Percentiles rank a stretch among this genome's conserved stretches.
phyloP scores from a whole-genome alignment of 257 asterid genomes.

The Capsicum rhomboideum region DNA sequence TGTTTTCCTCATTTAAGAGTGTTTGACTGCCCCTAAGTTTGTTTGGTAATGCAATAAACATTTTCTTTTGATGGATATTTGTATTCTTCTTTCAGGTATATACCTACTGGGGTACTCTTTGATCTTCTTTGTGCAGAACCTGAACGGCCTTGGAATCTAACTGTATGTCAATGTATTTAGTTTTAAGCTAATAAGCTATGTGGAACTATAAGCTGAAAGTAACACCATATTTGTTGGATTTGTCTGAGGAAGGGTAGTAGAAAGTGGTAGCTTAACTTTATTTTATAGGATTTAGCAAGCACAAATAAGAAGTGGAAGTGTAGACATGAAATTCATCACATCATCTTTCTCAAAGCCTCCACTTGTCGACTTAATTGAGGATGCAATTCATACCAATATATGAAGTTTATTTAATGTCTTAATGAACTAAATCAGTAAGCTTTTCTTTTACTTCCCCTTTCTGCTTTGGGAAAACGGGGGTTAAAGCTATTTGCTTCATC shows the following conservation, averaged over 20 bases:
- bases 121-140: slow-evolving; percentile 96
- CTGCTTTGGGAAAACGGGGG: background rate
- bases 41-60: background rate
- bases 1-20: background rate
- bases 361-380: background rate
- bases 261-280: background rate
- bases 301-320: slow-evolving; percentile 4
- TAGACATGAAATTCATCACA: background rate
- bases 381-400: background rate
- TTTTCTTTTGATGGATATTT: slow-evolving; percentile 13
- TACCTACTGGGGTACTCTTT: slow-evolving; percentile 89
- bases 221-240: background rate
- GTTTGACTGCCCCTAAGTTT: background rate
- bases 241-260: background rate
- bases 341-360: background rate
- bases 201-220: background rate
- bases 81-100: slow-evolving; percentile 48
- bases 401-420: background rate
- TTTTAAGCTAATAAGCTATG: background rate
- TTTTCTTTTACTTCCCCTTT: background rate
- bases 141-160: slow-evolving; percentile 96
- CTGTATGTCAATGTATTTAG: slow-evolving; percentile 30
- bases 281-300: background rate
- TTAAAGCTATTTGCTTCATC: background rate
- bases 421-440: background rate